Conservation (phyloP, 768 basidiomycete genomes). For the Pleurotus tuoliensis region DNA sequence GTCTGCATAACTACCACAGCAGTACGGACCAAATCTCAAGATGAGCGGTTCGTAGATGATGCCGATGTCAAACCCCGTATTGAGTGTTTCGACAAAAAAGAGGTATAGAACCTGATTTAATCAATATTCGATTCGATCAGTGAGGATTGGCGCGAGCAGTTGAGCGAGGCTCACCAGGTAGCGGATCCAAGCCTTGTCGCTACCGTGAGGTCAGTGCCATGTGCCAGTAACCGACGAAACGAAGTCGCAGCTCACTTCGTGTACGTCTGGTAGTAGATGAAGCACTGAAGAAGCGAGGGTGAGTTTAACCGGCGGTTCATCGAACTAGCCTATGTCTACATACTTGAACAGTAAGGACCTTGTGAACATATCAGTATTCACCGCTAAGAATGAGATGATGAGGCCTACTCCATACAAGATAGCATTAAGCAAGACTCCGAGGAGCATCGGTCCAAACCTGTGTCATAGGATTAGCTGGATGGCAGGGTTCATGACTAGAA, state of each 20-base stretch:
- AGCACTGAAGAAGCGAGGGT: background rate
- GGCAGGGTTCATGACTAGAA: background rate
- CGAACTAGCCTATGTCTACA: background rate
- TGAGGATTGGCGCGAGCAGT: background rate
- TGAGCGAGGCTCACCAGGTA: background rate
- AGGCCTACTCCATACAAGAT: constrained; percentile 30
- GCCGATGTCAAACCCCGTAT: constrained; percentile 10
- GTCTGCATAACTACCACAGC: background rate
- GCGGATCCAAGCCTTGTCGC: constrained; percentile 9
- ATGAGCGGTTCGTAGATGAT: constrained; percentile 13
- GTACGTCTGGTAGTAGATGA: constrained; percentile 9
- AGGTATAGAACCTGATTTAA: constrained; percentile 8
- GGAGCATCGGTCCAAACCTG: constrained; percentile 27
- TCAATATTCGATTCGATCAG: background rate
- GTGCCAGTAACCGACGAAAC: background rate
- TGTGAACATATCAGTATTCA: background rate
- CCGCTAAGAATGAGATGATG: background rate
- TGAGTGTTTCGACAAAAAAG: constrained; percentile 11
- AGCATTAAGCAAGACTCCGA: constrained; percentile 28
- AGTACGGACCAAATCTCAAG: constrained; percentile 4
- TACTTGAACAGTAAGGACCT: constrained; percentile 14
- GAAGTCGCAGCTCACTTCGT: background rate
- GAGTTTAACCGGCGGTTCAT: background rate
- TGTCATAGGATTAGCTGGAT: background rate
- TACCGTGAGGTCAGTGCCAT: background rate